These are phyloP conservation scores for Fusarium irregulare DNA, from an alignment of 2,329 filamentous ascomycete species.

Conservation along the genomic window DNA sequence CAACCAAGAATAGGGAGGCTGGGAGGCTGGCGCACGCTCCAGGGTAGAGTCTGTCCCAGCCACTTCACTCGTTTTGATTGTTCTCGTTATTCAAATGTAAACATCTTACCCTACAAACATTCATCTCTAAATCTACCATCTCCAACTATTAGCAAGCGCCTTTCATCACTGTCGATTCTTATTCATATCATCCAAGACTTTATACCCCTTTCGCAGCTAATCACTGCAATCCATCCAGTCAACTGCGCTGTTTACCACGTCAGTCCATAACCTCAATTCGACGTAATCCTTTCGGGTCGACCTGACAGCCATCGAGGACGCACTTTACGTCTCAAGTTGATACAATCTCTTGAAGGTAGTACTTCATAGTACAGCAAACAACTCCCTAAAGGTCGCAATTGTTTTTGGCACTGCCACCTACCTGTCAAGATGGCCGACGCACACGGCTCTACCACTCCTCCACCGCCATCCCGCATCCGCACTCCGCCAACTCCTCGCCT, in stretches of 20 bases:
- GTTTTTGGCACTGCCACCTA: constrained; percentile 23
- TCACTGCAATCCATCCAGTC: constrained; percentile 13
- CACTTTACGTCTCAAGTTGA: constrained; percentile 30
- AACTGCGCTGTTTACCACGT: constrained; percentile 33
- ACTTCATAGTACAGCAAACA: constrained; percentile 12
- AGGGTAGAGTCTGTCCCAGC: constrained; percentile 46
- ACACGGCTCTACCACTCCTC: constrained; percentile 64
- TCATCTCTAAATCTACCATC: constrained; percentile 43
- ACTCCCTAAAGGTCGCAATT: background rate
- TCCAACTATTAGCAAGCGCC: constrained; percentile 40
- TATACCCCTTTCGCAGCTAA: constrained; percentile 9
- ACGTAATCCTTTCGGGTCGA: constrained; percentile 26
- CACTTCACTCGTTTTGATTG: constrained; percentile 40
- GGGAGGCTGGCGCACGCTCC: constrained; percentile 41
- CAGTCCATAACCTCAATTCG: constrained; percentile 29
- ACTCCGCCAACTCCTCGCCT: constrained; percentile 77
- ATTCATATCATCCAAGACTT: constrained; percentile 19
- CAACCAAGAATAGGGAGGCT: constrained; percentile 42
- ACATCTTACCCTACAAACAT: constrained; percentile 40
- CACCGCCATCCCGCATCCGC: constrained; percentile 67
- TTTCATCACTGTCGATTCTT: constrained; percentile 33
- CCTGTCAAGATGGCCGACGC: constrained; percentile 45
- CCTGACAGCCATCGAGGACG: constrained; percentile 39
- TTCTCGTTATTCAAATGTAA: constrained; percentile 41
- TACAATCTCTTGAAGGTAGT: constrained; percentile 15